A percentile compares a stretch with the other conserved stretches of the same genome.
Conservation (phyloP, 129 eudicot genomes). For the Flaveria sonorensis region DNA sequence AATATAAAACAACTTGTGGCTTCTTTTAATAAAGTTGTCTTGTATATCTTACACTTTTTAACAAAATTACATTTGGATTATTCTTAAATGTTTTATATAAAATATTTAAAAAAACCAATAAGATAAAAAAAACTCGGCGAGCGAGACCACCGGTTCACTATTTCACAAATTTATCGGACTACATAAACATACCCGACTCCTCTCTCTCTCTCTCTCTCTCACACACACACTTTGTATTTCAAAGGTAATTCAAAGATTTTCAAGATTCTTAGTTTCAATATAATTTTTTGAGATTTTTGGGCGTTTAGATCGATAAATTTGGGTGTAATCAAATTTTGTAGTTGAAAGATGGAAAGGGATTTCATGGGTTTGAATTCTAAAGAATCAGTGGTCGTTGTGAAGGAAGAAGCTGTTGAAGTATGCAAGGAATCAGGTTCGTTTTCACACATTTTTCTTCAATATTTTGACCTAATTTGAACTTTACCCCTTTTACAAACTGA, state of each 20-base stretch:
- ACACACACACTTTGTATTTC: slow-evolving; percentile 13
- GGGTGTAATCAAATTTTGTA: not conserved
- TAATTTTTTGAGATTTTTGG: slow-evolving; percentile 4
- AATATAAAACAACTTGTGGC: too few species aligned
- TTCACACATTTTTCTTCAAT: not conserved
- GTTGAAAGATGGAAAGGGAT: slow-evolving; percentile 70
- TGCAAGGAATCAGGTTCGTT: slow-evolving; percentile 56
- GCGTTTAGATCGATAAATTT: not conserved
- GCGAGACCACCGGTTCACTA: too few species aligned
- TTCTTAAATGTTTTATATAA: too few species aligned
- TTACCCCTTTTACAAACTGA: too few species aligned
- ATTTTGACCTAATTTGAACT: slow-evolving; percentile 8
- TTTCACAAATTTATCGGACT: too few species aligned
- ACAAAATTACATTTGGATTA: too few species aligned
- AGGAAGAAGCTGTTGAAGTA: slow-evolving; percentile 55
- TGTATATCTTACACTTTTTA: too few species aligned
- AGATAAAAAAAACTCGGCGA: too few species aligned
- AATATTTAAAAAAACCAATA: too few species aligned
- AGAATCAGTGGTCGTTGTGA: slow-evolving; percentile 46
- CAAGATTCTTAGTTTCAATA: not conserved
- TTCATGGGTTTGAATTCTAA: slow-evolving; percentile 77
- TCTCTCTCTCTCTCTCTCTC: not conserved
- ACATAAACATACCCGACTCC: too few species aligned
- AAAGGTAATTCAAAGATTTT: slow-evolving; percentile 9
- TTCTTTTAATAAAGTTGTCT: too few species aligned